Base-by-base conservation (phyloP, 306 rosid species). In the Parietaria judaica region DNA sequence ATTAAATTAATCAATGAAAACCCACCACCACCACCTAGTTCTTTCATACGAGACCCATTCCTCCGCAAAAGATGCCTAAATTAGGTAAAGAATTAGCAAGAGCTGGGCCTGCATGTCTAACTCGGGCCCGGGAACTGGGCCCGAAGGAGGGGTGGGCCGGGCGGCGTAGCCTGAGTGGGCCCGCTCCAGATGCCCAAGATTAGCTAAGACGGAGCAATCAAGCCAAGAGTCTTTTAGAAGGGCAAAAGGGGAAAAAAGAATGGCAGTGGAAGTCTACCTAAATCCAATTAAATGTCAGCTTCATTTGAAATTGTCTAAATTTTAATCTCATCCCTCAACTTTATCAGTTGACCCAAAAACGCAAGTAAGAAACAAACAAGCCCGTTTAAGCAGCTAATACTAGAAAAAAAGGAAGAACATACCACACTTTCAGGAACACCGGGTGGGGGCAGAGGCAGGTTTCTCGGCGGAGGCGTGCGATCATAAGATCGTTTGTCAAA, bases 351-450 rank as follows among this genome's bases (percentile, higher is more conserved):
- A 41, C 15, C 61, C 7, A 56, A 56, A 56, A 56, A 35, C 45
- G 6, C 7, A 41, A 41, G 9, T 3, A 5, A 41, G 7, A 5
- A 8, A 41, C 45, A 3, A 41, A 41, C 9, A 5, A 41, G 9
- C 3, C 45, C 45, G 9, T 41, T 41, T 41, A 41, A 41, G 45
- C 45, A 41, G 45, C 45, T 41, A 1, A 41, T 41, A 57, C 36
- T 16, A 1, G 8, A 49, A 41, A 45, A 45, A 59, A 68, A 70
- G 36, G 61, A 67, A 23, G 31, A 66, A 76, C 90, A 55, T 94
- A 89, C 99, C 94, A 86, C 95, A 44, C 97, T 94, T 72, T 94
- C 94, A 10, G 99, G 84, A 66, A 94, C 95, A 45, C 99, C 99
- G 7, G 83, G 77, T 35, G 95, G 99, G 17, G 99, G 97, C 66